Evolutionary conservation across 2,329 filamentous ascomycete genomes (phyloP).

Genomic region (Pestalotiopsis sp.): DNA sequence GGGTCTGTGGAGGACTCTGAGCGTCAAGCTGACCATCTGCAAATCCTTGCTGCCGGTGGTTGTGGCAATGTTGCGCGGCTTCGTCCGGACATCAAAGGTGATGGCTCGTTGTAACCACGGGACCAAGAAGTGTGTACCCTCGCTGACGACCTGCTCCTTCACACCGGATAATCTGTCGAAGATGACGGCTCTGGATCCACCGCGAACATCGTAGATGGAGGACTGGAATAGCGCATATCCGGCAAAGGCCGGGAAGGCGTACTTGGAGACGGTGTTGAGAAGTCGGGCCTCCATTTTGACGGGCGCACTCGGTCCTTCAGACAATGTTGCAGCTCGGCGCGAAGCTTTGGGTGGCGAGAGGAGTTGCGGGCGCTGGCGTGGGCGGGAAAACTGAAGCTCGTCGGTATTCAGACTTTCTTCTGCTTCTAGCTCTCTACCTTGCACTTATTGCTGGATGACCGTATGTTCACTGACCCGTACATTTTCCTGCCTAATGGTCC

Average conservation of each 20-base stretch:
- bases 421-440: not conserved
- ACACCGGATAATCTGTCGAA: conserved; percentile 94
- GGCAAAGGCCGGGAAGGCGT: conserved; percentile 73
- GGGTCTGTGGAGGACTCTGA: conserved; percentile 91
- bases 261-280: conserved; percentile 65
- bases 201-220: conserved; percentile 95
- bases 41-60: conserved; percentile 98
- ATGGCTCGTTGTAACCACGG: conserved; percentile 96
- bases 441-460: not conserved
- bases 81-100: conserved; percentile 95
- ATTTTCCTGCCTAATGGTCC: conserved; percentile 1
- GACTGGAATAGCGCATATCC: conserved; percentile 71
- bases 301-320: not conserved
- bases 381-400: conserved; percentile 1
- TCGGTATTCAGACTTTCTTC: not conserved
- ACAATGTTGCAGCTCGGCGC: not conserved
- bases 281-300: conserved; percentile 49
- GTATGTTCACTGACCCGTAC: conserved; percentile 3
- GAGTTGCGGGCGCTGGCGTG: not conserved
- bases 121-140: conserved; percentile 95
- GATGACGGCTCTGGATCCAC: conserved; percentile 93
- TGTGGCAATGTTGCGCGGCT: conserved; percentile 95
- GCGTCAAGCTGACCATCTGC: conserved; percentile 99
- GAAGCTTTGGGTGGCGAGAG: not conserved
- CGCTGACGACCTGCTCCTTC: conserved; percentile 88